Evolutionary conservation across 345 rosid genomes (phyloP).

Genomic region (Salix udensis): DNA sequence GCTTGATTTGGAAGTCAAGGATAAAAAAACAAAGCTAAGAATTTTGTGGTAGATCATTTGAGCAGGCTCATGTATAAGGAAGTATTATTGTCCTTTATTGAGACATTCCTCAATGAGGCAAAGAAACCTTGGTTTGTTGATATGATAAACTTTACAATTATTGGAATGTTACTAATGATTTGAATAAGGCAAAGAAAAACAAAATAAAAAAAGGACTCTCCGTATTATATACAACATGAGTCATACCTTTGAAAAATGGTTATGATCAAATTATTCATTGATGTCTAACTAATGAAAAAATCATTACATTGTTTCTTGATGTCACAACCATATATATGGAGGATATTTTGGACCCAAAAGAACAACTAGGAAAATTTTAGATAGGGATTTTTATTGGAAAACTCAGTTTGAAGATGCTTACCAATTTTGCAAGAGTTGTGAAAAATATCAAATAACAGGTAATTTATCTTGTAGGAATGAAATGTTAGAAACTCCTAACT

Average conservation of each 20-base stretch:
- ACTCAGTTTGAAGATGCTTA: too few species aligned
- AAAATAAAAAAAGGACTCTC: neutral
- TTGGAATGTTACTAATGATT: neutral
- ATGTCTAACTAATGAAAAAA: neutral
- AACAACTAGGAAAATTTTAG: neutral
- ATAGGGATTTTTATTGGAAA: too few species aligned
- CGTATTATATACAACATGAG: neutral
- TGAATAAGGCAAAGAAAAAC: neutral
- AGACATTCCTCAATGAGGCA: neutral
- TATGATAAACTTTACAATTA: neutral
- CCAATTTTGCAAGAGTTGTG: too few species aligned
- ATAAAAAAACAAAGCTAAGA: neutral
- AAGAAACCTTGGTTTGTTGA: neutral
- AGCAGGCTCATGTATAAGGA: neutral
- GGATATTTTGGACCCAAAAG: neutral
- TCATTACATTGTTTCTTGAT: neutral
- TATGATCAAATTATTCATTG: neutral
- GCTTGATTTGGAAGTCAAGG: neutral
- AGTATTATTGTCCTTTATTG: neutral
- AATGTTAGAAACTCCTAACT: accelerated
- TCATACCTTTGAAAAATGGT: neutral
- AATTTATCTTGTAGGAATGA: neutral
- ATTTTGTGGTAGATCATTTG: neutral
- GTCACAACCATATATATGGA: neutral
- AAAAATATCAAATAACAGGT: neutral